Percentiles rank a stretch among this genome's conserved stretches.
Conservation (phyloP, 345 rosid genomes). For the Rhodomyrtus tomentosa region DNA sequence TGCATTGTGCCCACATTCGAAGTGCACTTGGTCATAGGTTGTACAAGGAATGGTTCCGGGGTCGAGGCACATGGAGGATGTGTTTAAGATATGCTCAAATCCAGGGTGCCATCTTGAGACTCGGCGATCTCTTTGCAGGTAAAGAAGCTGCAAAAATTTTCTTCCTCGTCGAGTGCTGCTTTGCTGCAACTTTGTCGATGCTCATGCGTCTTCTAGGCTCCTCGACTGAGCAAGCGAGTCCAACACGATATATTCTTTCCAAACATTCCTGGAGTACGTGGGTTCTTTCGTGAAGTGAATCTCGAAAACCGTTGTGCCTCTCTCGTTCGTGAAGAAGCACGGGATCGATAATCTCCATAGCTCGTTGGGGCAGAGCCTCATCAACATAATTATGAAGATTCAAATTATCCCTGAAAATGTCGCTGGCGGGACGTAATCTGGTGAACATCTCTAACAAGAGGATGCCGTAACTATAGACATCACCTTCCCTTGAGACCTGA, state of each 20-base stretch:
- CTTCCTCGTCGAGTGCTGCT: not conserved
- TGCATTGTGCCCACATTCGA: not conserved
- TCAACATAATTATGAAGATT: not conserved
- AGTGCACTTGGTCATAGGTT: not conserved
- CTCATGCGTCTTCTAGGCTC: not conserved
- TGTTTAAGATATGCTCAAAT: not conserved
- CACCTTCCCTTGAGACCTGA: not conserved
- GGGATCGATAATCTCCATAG: not conserved
- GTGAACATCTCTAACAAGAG: not conserved
- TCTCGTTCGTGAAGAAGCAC: not conserved
- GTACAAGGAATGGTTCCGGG: not conserved
- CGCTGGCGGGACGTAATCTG: not conserved
- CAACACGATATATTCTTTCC: not conserved
- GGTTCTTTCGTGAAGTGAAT: not conserved
- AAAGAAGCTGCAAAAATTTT: not conserved
- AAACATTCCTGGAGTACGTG: not conserved
- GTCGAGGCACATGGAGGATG: not conserved
- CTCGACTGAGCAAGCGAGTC: not conserved
- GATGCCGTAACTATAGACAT: not conserved
- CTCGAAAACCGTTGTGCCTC: fast-evolving
- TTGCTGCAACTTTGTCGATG: not conserved
- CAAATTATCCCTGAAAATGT: not conserved
- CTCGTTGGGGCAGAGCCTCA: not conserved
- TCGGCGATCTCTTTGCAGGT: too few relatives aligned
- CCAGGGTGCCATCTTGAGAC: too few relatives aligned